Evolutionary conservation across 768 basidiomycete genomes (phyloP).

Genomic region (Calocybe indica): DNA sequence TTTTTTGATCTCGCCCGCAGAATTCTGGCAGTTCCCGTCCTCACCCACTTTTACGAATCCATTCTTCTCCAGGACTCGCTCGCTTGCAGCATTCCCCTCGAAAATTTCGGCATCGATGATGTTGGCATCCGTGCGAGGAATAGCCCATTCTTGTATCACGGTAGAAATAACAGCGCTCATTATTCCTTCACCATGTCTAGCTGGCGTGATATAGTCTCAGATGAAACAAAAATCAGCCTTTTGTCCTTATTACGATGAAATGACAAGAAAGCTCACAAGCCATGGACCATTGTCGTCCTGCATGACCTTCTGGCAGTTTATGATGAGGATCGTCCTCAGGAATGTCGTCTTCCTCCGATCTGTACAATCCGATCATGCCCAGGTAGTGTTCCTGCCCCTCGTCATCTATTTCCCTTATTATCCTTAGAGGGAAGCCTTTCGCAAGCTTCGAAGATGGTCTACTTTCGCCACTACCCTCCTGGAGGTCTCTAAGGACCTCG

Average conservation of each 20-base stretch:
- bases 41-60: constrained; percentile 2
- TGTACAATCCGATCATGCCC: constrained; percentile 28
- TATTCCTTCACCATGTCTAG: constrained; percentile 9
- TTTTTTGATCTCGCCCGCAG: constrained; percentile 9
- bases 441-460: constrained; percentile 7
- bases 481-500: constrained; percentile 11
- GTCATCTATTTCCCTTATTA: constrained; percentile 35
- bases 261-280: constrained; percentile 32
- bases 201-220: constrained; percentile 8
- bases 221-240: not conserved
- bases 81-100: constrained; percentile 8
- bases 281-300: constrained; percentile 35
- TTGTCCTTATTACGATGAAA: not conserved
- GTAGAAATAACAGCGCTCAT: constrained; percentile 7
- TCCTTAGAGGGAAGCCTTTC: constrained; percentile 34
- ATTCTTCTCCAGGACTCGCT: constrained; percentile 8
- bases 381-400: constrained; percentile 15
- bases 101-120: constrained; percentile 6
- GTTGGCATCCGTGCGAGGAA: constrained; percentile 7
- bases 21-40: constrained; percentile 4
- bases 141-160: constrained; percentile 6
- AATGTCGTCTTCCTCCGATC: constrained; percentile 20
- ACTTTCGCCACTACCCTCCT: constrained; percentile 7
- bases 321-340: constrained; percentile 20
- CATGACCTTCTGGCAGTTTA: constrained; percentile 29